Evolutionary conservation across 768 basidiomycete genomes (phyloP).

Genomic region (Mycena vitilis): DNA sequence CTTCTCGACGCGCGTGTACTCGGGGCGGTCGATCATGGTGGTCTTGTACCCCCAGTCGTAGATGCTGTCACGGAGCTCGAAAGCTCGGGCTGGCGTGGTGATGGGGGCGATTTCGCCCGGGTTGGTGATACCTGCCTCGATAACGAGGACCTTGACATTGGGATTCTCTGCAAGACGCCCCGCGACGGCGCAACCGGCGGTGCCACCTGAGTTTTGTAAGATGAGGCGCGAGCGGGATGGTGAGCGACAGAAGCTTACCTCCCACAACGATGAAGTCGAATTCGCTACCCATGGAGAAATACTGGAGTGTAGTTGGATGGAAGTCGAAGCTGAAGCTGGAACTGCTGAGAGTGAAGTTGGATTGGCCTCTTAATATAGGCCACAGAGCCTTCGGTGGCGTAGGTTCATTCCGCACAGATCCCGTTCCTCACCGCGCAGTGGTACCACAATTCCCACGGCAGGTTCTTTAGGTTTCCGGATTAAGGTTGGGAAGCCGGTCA

Average conservation of each 20-base stretch:
- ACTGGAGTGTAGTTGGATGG: neutral
- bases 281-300: constrained; percentile 19
- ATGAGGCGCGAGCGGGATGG: neutral
- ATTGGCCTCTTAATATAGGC: too few species aligned
- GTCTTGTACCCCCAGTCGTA: constrained; percentile 34
- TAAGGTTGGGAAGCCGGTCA: too few species aligned
- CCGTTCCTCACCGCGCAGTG: too few species aligned
- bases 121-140: constrained; percentile 33
- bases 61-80: constrained; percentile 33
- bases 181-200: constrained; percentile 30
- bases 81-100: constrained; percentile 31
- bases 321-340: neutral
- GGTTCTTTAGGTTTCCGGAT: too few species aligned
- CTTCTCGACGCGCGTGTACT: constrained; percentile 32
- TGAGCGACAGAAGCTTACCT: constrained; percentile 5
- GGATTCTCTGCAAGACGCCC: constrained; percentile 32
- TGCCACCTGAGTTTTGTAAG: constrained; percentile 22
- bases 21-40: constrained; percentile 33
- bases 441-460: too few species aligned
- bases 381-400: too few species aligned
- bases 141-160: constrained; percentile 28
- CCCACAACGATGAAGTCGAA: constrained; percentile 33
- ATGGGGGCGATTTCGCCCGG: constrained; percentile 31
- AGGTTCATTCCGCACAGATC: too few species aligned
- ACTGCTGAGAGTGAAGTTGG: too few species aligned